Base-by-base conservation (phyloP, 306 rosid species). In the Sechiopsis laciniata region DNA sequence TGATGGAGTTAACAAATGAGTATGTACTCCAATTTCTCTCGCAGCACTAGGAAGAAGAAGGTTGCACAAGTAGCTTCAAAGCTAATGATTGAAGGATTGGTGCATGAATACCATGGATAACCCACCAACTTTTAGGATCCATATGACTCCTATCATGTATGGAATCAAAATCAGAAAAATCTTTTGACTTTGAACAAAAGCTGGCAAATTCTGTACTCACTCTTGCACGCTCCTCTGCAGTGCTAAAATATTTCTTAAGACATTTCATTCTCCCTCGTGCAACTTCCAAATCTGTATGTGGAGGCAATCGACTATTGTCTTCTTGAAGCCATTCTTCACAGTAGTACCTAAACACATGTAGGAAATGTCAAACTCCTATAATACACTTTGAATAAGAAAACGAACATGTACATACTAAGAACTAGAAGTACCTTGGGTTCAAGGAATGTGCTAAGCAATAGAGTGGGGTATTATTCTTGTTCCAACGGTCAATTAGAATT, bases 81-180 rank as follows among this genome's bases (percentile, higher is more conserved):
- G 55, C n/a, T 51, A 51, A 50, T 56, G 61, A 56, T 56, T 56
- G 61, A 56, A 56, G 6, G 61, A 56, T 19, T 56, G 61, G 61
- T 56, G 14, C 61, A 8, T 19, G 61, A 24, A 3, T 3, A 56
- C 61, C 29, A 56, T 20, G 6, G 61, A 56, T 21, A 56, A 20
- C 15, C 61, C 61, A 56, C 60, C 60, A 55, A 20, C 29, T 21
- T 56, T 20, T 10, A 56, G 61, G 29, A 56, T 56, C 29, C 61
- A 56, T 56, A 10, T 20, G 7, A 56, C 20, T 20, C 32, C 61
- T 20, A 56, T 56, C 2, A 3, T 4, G 14, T 56, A 20, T 19
- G 61, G 61, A 56, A 56, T 56, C 29, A 8, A 0, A 8, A 56
- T 20, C 11, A 56, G 2, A 2, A 56, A 56, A 9, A 20, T 20